A percentile compares a stretch with the other conserved stretches of the same genome.
Evolutionary conservation across 768 basidiomycete genomes (phyloP).

Genomic region (Lactarius vividus): DNA sequence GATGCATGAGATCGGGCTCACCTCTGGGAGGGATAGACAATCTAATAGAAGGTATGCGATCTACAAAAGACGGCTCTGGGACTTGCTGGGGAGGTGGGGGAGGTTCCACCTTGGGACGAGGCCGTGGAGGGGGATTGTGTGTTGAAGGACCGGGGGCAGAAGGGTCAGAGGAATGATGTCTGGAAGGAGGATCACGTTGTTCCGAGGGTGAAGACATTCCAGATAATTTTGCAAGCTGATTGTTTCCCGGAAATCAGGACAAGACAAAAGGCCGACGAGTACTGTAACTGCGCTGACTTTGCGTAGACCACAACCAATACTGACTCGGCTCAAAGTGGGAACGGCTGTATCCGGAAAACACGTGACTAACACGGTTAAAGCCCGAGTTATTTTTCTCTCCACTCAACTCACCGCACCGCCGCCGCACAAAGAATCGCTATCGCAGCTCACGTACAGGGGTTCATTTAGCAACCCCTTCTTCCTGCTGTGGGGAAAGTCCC

Average conservation of each 20-base stretch:
- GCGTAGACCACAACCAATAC: neutral
- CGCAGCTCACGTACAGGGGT: slow-evolving; percentile 78
- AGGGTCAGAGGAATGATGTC: slow-evolving; percentile 3
- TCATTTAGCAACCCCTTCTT: slow-evolving; percentile 40
- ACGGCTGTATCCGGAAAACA: slow-evolving; percentile 17
- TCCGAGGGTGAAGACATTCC: slow-evolving; percentile 16
- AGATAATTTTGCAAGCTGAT: neutral
- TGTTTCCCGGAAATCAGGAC: neutral
- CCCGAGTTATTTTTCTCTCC: slow-evolving; percentile 28
- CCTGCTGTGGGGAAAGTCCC: slow-evolving; percentile 92
- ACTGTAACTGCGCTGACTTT: neutral
- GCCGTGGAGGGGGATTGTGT: slow-evolving; percentile 6
- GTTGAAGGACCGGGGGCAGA: slow-evolving; percentile 8
- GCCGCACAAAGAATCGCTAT: slow-evolving; percentile 81
- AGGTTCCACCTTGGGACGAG: slow-evolving; percentile 12
- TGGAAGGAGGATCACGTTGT: slow-evolving; percentile 5
- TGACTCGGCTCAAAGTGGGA: neutral
- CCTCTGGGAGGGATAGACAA: slow-evolving; percentile 21
- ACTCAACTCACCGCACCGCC: slow-evolving; percentile 33
- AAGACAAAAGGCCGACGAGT: neutral
- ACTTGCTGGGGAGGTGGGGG: slow-evolving; percentile 21
- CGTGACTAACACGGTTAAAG: slow-evolving; percentile 3
- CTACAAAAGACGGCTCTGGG: slow-evolving; percentile 19
- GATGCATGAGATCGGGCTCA: neutral
- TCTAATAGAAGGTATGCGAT: slow-evolving; percentile 24